These are phyloP conservation scores for Diaporthe sp. DNA, from an alignment of 2,329 filamentous ascomycete species.

Conservation along the genomic window DNA sequence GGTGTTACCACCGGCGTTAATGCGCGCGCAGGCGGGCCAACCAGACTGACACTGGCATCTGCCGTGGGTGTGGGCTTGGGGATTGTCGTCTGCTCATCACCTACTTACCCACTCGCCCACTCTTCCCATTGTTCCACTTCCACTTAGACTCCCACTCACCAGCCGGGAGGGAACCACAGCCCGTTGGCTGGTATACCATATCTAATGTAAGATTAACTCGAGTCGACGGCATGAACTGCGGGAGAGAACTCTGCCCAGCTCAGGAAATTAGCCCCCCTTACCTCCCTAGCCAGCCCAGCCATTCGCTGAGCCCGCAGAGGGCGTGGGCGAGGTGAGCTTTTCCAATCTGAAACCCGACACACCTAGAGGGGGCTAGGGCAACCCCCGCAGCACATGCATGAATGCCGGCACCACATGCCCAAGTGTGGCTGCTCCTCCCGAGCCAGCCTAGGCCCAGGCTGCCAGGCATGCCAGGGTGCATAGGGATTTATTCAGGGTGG, in stretches of 20 bases:
- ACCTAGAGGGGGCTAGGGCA: constrained; percentile 1
- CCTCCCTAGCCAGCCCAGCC: constrained; percentile 25
- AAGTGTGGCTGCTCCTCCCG: constrained; percentile 19
- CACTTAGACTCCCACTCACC: not conserved
- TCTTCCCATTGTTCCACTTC: not conserved
- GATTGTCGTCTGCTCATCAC: not conserved
- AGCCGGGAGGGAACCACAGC: not conserved
- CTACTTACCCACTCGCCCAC: not conserved
- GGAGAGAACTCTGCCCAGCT: not conserved
- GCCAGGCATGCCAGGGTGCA: not conserved
- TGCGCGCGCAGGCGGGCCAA: constrained; percentile 6
- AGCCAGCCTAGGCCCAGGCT: constrained; percentile 9
- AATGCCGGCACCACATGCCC: constrained; percentile 27
- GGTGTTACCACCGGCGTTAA: constrained; percentile 15
- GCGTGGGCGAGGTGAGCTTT: constrained; percentile 25
- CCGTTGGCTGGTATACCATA: not conserved
- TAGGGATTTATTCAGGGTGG: not conserved
- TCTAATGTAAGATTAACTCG: not conserved
- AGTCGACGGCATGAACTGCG: constrained; percentile 24
- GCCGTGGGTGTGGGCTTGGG: not conserved
- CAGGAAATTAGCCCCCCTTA: constrained; percentile 30
- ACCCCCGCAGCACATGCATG: constrained; percentile 24
- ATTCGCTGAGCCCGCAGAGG: not conserved
- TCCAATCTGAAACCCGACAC: constrained; percentile 25
- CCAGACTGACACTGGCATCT: not conserved